Conservation (phyloP, 192 early-diverging fungal species). For the Cladochytrium replicatum region DNA sequence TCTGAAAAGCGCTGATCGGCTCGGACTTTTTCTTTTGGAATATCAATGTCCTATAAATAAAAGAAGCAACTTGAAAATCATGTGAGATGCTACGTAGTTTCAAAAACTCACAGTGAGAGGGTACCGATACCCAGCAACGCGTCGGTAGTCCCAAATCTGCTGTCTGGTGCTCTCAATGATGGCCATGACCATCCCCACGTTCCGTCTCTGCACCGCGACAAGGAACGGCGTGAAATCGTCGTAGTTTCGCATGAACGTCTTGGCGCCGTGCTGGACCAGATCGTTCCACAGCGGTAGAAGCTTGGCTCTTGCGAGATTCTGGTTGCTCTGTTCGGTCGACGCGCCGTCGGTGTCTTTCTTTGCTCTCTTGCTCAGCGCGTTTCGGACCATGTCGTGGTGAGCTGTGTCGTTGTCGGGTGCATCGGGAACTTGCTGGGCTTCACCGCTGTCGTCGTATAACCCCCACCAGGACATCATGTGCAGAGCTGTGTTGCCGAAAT, state of each 20-base stretch:
- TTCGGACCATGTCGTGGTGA: constrained; percentile 3
- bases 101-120: too few species aligned
- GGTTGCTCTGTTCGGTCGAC: not conserved
- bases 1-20: constrained; percentile 9
- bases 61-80: too few species aligned
- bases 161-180: too few species aligned
- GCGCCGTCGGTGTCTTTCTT: not conserved
- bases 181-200: constrained; percentile 6
- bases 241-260: constrained; percentile 3
- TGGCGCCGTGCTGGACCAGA: not conserved
- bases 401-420: not conserved
- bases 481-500: constrained; percentile 21
- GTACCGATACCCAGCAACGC: too few species aligned
- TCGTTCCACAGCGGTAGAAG: too few species aligned
- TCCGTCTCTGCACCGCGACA: constrained; percentile 6
- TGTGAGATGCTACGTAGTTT: not conserved
- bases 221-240: constrained; percentile 11
- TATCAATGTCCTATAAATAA: too few species aligned
- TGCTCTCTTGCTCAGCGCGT: constrained; percentile 6
- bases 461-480: constrained; percentile 20
- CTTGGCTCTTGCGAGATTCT: not conserved
- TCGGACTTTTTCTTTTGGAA: too few species aligned
- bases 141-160: too few species aligned
- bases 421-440: not conserved
- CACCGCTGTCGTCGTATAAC: constrained; percentile 5